A percentile compares a stretch with the other conserved stretches of the same genome.
Evolutionary conservation across 129 eudicot species (phyloP).

Genomic region (Tanacetum coccineum): DNA sequence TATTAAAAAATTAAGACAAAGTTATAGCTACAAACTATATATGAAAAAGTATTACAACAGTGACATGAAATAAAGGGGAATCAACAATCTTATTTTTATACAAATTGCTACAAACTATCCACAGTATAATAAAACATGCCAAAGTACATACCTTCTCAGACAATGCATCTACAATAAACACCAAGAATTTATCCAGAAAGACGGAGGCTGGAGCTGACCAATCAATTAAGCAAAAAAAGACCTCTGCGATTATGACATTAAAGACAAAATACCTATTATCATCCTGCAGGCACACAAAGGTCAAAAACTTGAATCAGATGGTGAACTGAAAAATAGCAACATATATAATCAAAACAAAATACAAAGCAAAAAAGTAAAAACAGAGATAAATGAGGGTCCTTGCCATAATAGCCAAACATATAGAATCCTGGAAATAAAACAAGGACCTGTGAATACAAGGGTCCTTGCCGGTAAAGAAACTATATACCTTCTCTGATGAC

Average conservation of each 20-base stretch:
- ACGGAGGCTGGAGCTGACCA: slow-evolving; percentile 43
- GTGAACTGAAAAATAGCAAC: no score
- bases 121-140: neutral
- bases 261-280: slow-evolving; percentile 57
- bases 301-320: slow-evolving; percentile 18
- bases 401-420: neutral
- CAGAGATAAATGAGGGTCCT: neutral
- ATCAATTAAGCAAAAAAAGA: slow-evolving; percentile 51
- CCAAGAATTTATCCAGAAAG: slow-evolving; percentile 64
- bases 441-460: neutral
- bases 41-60: no score
- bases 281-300: slow-evolving; percentile 47
- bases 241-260: slow-evolving; percentile 53
- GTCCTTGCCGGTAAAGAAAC: neutral
- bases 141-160: slow-evolving; percentile 45
- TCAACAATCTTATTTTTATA: no score
- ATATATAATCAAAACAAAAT: no score
- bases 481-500: slow-evolving; percentile 61
- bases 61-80: no score
- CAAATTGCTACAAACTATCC: no score
- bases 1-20: no score
- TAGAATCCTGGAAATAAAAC: neutral
- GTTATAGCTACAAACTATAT: no score
- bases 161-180: slow-evolving; percentile 56
- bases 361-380: slow-evolving; percentile 1